Evolutionary conservation across 169 alveolate genomes (phyloP).

Genomic region (Eimeria necatrix): DNA sequence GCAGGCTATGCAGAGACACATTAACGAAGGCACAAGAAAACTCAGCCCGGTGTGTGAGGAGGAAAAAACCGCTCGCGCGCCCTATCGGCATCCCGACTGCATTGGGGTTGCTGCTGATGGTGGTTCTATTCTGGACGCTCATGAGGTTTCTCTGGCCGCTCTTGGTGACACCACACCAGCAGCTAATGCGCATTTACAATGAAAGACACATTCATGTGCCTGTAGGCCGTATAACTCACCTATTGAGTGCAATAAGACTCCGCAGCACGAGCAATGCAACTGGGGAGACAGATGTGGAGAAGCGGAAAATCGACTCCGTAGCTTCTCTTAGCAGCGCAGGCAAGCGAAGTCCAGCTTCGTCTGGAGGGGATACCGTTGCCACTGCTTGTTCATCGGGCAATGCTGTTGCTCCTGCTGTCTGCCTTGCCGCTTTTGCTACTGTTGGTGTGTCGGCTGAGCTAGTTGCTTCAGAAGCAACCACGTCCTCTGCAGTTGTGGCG

Average conservation of each 20-base stretch:
- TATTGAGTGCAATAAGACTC: not conserved
- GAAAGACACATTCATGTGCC: not conserved
- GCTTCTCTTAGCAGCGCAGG: conserved; percentile 8
- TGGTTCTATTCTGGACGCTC: too few species aligned
- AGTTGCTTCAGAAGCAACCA: not conserved
- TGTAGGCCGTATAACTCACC: not conserved
- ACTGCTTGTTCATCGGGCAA: not conserved
- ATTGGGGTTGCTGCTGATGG: too few species aligned
- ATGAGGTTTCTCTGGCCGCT: too few species aligned
- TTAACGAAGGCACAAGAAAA: not conserved
- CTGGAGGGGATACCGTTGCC: not conserved
- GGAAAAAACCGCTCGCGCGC: not conserved
- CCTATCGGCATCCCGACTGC: too few species aligned
- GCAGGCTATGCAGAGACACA: not conserved
- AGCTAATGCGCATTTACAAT: not conserved
- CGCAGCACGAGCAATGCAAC: conserved; percentile 39
- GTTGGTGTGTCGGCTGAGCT: not conserved
- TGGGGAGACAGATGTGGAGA: conserved; percentile 7
- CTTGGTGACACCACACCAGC: not conserved
- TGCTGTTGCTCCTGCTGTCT: not conserved
- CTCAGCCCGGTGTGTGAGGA: not conserved
- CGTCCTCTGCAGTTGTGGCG: not conserved
- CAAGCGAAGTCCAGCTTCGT: not conserved
- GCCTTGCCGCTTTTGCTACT: not conserved
- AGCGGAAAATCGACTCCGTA: conserved; percentile 2